Evolutionary conservation across 164 flowering plant species (phyloP).

Genomic region (Piper betle): DNA sequence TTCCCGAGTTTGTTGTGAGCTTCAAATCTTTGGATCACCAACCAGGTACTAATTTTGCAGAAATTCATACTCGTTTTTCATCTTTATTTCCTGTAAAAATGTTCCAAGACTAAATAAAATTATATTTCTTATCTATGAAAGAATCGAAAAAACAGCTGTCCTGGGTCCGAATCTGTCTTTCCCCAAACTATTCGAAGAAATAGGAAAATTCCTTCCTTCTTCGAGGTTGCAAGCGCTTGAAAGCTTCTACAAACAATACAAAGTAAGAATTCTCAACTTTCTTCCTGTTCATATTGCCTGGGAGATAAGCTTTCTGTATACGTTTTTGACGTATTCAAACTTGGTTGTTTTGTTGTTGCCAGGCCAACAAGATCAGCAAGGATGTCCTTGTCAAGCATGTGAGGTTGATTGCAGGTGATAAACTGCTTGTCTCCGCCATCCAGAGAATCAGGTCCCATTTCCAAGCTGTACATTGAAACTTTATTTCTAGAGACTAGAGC

Average conservation of each 20-base stretch:
- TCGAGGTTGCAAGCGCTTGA: constrained; percentile 8
- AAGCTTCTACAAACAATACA: constrained; percentile 3
- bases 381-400: constrained; percentile 25
- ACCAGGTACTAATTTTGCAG: not conserved
- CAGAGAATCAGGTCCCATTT: constrained; percentile 14
- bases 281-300: too few relatives aligned
- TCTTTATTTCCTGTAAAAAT: too few relatives aligned
- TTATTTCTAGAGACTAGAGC: not conserved
- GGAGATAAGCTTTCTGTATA: too few relatives aligned
- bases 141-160: not conserved
- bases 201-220: constrained; percentile 13
- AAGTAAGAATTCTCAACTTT: not conserved
- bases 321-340: too few relatives aligned
- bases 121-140: too few relatives aligned
- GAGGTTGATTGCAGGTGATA: constrained; percentile 30
- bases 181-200: constrained; percentile 17
- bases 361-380: constrained; percentile 33
- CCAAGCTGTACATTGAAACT: too few relatives aligned
- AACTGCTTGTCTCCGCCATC: constrained; percentile 19
- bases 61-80: not conserved
- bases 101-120: too few relatives aligned
- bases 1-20: constrained; percentile 49
- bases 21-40: constrained; percentile 16
- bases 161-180: constrained; percentile 4
- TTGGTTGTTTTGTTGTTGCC: not conserved